Base-by-base conservation (phyloP, 2,329 filamentous ascomycete species). In the Botrytis medusae region DNA sequence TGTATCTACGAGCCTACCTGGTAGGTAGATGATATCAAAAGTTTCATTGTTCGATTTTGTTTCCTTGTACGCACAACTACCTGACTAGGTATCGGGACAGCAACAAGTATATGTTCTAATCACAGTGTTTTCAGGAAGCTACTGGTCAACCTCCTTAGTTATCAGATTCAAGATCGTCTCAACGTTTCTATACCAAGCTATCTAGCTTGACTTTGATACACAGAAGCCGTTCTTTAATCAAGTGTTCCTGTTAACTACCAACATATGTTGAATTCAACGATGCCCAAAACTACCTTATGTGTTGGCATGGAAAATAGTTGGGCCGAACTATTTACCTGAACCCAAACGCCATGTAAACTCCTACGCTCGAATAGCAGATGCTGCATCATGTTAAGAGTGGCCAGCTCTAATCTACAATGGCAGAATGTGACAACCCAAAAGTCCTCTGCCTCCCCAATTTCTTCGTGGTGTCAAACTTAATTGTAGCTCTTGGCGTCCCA, bases 381-480 rank as follows among this genome's bases (percentile, higher is more conserved):
- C n/a, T n/a, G 69, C 63, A 42, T 18, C 14, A 61, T 62, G 25
- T 64, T 59, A 25, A 12, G 18, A 65, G 51, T 25, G 54, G n/a
- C 25, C 48, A 32, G 40, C 42, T 57, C 44, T 42, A 44, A 25
- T 57, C 87, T 85, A 97, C 73, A 97, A 77, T 40, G 93, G 94
- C 77, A 97, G 84, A 76, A 98, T 88, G 84, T 98, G 95, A 82
- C 95, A 99, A 72, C 95, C 95, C 79, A 99, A 84, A 81, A 97
- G 84, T 20, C 95, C 96, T 82, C 94, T 87, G 44, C 96, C 96
- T 77, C 95, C 95, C 95, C 96, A 99, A 80, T 95, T 87, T 62
- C 89, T 88, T 78, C 89, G 88, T 71, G 95, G 95, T 65, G 86
- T 93, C 76, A 99, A 84, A 76, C 88, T 90, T 79, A 98, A 83